Percentiles rank a stretch among this genome's conserved stretches.
Evolutionary conservation across 2,329 filamentous ascomycete genomes (phyloP).

Genomic region (Penicillium sp.): DNA sequence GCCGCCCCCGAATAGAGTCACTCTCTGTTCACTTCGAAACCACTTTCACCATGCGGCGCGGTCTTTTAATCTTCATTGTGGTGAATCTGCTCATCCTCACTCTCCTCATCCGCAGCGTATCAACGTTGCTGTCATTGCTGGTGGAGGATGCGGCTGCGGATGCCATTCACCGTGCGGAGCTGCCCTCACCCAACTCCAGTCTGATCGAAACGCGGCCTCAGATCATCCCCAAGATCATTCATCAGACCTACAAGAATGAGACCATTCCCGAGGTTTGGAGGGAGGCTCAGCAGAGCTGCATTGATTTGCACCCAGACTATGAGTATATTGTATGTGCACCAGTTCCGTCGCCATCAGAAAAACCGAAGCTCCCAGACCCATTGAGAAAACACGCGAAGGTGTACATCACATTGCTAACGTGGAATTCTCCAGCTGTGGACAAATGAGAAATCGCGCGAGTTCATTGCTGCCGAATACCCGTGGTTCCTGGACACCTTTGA

Average conservation of each 20-base stretch:
- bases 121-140: slow-evolving; percentile 64
- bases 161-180: slow-evolving; percentile 60
- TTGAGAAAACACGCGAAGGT: too few relatives aligned
- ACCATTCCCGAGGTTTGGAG: slow-evolving; percentile 62
- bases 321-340: slow-evolving; percentile 60
- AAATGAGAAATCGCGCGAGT: slow-evolving; percentile 61
- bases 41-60: slow-evolving; percentile 51
- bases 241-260: slow-evolving; percentile 69
- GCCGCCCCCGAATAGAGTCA: background rate
- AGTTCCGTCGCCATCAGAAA: background rate
- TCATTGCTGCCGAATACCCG: slow-evolving; percentile 67
- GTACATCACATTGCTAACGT: slow-evolving; percentile 14
- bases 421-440: slow-evolving; percentile 61
- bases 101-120: slow-evolving; percentile 61
- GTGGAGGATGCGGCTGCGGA: slow-evolving; percentile 62
- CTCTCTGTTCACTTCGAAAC: background rate
- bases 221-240: slow-evolving; percentile 69
- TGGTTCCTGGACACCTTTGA: slow-evolving; percentile 74
- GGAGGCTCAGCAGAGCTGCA: slow-evolving; percentile 59
- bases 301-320: slow-evolving; percentile 62
- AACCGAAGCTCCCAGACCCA: background rate
- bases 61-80: slow-evolving; percentile 57
- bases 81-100: slow-evolving; percentile 59
- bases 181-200: slow-evolving; percentile 59
- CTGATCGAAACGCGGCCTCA: slow-evolving; percentile 52